Conservation (phyloP, 2,329 filamentous ascomycete species). For the Fusarium brevicatenulatum region DNA sequence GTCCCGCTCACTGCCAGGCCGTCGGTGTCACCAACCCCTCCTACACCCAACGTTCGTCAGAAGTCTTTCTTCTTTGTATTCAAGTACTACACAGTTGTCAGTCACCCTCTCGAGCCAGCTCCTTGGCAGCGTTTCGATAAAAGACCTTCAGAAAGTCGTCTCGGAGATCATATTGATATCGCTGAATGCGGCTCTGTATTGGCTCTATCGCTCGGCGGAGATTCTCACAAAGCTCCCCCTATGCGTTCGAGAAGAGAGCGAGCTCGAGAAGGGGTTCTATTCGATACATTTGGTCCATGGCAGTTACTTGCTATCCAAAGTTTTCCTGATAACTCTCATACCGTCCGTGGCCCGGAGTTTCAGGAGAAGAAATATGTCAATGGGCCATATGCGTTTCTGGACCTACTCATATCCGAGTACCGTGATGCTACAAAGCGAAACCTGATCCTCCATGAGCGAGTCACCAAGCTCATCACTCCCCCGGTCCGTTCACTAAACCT, state of each 20-base stretch:
- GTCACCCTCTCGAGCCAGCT: slow-evolving; percentile 64
- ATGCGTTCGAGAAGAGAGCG: slow-evolving; percentile 60
- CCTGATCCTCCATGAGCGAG: slow-evolving; percentile 64
- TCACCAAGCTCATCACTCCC: slow-evolving; percentile 67
- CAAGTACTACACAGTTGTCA: slow-evolving; percentile 72
- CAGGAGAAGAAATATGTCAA: slow-evolving; percentile 65
- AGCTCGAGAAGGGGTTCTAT: slow-evolving; percentile 62
- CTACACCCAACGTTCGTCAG: slow-evolving; percentile 60
- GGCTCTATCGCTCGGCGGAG: slow-evolving; percentile 65
- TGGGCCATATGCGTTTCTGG: slow-evolving; percentile 69
- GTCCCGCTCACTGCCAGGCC: slow-evolving; percentile 10
- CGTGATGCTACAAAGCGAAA: slow-evolving; percentile 69
- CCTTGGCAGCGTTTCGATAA: slow-evolving; percentile 68
- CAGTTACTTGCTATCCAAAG: slow-evolving; percentile 68
- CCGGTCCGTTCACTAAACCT: not conserved
- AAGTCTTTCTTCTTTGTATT: slow-evolving; percentile 71
- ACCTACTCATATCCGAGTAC: slow-evolving; percentile 68
- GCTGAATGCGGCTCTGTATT: slow-evolving; percentile 69
- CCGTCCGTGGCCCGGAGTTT: slow-evolving; percentile 64
- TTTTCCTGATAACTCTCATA: slow-evolving; percentile 68
- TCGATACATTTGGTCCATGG: slow-evolving; percentile 69
- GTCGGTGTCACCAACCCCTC: slow-evolving; percentile 28
- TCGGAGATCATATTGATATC: slow-evolving; percentile 65
- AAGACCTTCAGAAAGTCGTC: slow-evolving; percentile 50
- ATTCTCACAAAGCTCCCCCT: slow-evolving; percentile 59